phyloP scores from a whole-genome alignment of 805 yeast species.

The Candida manassasensis region DNA sequence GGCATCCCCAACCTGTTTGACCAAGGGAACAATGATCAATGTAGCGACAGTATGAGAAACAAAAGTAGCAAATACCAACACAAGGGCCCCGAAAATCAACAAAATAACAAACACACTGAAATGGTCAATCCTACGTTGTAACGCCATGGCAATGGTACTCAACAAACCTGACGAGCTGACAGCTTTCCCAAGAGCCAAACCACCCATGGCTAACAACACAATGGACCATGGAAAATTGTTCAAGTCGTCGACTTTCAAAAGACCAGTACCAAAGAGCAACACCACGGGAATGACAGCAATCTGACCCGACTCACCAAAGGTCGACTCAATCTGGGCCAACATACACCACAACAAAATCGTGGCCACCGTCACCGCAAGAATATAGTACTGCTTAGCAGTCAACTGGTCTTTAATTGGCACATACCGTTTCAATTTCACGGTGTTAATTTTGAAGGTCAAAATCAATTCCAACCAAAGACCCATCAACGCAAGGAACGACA shows the following conservation, averaged over 20 bases:
- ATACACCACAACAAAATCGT: constrained; percentile 50
- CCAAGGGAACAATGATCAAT: constrained; percentile 38
- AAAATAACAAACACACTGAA: constrained; percentile 42
- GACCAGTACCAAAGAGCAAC: constrained; percentile 47
- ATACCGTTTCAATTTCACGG: constrained; percentile 45
- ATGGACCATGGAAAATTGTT: constrained; percentile 54
- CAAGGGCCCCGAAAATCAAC: constrained; percentile 40
- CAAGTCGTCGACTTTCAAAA: constrained; percentile 43
- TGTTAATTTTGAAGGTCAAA: constrained; percentile 51
- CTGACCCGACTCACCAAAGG: constrained; percentile 47
- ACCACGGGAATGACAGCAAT: constrained; percentile 45
- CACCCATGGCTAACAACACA: constrained; percentile 53
- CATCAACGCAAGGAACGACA: constrained; percentile 56
- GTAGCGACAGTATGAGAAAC: constrained; percentile 44
- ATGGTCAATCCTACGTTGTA: constrained; percentile 37
- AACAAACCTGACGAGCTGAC: constrained; percentile 47
- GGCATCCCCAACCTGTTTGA: constrained; percentile 35
- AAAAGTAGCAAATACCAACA: constrained; percentile 39
- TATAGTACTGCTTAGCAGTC: constrained; percentile 41
- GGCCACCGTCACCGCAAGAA: constrained; percentile 35
- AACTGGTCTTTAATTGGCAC: constrained; percentile 44
- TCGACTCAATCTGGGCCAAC: constrained; percentile 34
- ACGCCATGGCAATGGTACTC: constrained; percentile 41
- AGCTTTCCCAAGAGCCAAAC: constrained; percentile 49
- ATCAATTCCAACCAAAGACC: constrained; percentile 71